phyloP scores from a whole-genome alignment of 768 basidiomycete genomes.

The Tricholoma sp. region DNA sequence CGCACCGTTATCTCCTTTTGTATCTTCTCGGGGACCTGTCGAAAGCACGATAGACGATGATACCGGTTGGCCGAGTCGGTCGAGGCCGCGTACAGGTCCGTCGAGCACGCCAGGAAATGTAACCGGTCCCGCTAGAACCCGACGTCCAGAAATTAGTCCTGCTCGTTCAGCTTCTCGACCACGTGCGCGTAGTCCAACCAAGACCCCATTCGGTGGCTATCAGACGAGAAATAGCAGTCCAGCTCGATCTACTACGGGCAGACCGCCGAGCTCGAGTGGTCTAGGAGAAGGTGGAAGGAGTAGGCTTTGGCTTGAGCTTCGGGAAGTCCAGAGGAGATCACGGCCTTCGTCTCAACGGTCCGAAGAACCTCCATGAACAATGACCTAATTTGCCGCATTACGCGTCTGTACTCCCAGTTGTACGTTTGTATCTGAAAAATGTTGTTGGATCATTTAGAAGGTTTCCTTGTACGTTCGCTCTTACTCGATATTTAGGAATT shows the following conservation, averaged over 20 bases:
- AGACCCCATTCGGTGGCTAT: conserved; percentile 2
- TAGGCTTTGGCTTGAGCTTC: conserved; percentile 52
- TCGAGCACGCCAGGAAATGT: conserved; percentile 8
- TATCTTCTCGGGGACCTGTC: not conserved
- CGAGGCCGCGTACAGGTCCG: conserved; percentile 7
- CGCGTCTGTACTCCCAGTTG: conserved; percentile 6
- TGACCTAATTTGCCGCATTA: not conserved
- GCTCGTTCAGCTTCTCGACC: conserved; percentile 28
- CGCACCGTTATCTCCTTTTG: not conserved
- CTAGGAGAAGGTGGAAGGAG: conserved; percentile 35
- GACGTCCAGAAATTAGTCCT: conserved; percentile 33
- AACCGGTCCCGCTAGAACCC: conserved; percentile 18
- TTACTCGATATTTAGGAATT: conserved; percentile 56
- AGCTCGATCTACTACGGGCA: conserved; percentile 9
- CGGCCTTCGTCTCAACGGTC: conserved; percentile 40
- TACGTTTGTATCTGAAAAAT: not conserved
- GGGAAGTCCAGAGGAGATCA: conserved; percentile 42
- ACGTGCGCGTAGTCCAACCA: conserved; percentile 19
- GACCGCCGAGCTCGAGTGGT: conserved; percentile 23
- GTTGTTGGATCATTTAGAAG: not conserved
- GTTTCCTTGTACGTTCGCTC: not conserved
- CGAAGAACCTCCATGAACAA: conserved; percentile 27
- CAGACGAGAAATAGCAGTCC: conserved; percentile 13
- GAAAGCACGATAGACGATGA: not conserved
- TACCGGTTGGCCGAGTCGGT: not conserved